Base-by-base conservation (phyloP, 2,329 filamentous ascomycete species). In the Talaromyces albobiverticillius region DNA sequence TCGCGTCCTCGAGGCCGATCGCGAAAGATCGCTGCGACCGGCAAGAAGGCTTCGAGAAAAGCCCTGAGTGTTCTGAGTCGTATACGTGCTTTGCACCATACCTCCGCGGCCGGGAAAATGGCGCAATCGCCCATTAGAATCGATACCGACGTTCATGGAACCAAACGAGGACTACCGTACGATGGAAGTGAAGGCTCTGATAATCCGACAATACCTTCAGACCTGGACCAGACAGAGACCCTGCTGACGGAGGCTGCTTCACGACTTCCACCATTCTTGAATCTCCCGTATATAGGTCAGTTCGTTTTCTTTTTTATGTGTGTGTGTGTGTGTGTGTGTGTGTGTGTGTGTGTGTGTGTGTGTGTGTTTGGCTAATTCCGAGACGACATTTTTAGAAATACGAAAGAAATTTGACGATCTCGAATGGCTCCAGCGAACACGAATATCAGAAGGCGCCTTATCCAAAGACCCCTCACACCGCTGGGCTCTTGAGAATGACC, bases 381-480 rank as follows among this genome's bases (percentile, higher is more conserved):
- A 25, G 22, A 26, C 51, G 50, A 56, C 56, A 53, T 62, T n/a
- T 25, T 48, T 62, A 84, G 83, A 85, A 53, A 76, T 86, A 47
- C 75, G 79, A 56, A 68, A 74, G 54, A 85, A 83, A 63, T 88
- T 86, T 65, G 71, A 78, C 54, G 80, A 84, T 56, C 73, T 88
- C 41, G 78, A 85, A 72, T 81, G 79, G 80, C 73, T 81, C 62
- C 79, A 87, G 70, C 73, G 80, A 52, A 70, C 77, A 48, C 81
- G 83, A 26, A 64, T 84, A 11, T 64, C 74, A 14, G 74, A 81
- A 56, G 78, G 74, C 45, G 64, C 69, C 36, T 64, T 74, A 60
- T 66, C 66, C 6, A 69, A 75, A 42, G 75, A 79, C 46, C 71
- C 78, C 20, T 67, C 72, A 11, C 80, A 81, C 49, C 76, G 76